Conservation (phyloP, 225 moss, liverwort and hornwort genomes). For the Antitrichia curtipendula region DNA sequence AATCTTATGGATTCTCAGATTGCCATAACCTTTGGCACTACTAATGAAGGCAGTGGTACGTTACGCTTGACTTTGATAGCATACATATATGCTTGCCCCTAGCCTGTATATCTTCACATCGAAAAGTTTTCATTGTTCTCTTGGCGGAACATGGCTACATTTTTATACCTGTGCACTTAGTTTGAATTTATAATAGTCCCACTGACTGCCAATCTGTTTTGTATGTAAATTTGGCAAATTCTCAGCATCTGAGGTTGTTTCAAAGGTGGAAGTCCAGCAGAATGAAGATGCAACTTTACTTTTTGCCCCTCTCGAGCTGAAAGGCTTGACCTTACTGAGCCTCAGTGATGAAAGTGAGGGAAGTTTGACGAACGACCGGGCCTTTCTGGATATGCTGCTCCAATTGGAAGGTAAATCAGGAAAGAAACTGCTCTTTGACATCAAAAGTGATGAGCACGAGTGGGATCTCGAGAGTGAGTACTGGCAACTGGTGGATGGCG, state of each 20-base stretch:
- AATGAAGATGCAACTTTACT: slow-evolving; percentile 57
- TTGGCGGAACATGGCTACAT: background rate
- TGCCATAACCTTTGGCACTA: slow-evolving; percentile 26
- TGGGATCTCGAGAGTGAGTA: slow-evolving; percentile 73
- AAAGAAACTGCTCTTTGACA: slow-evolving; percentile 47
- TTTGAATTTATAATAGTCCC: background rate
- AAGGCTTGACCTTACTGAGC: slow-evolving; percentile 48
- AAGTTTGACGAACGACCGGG: slow-evolving; percentile 31
- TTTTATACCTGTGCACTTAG: background rate
- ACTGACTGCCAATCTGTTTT: slow-evolving; percentile 4
- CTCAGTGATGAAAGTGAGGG: slow-evolving; percentile 49
- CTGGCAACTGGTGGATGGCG: slow-evolving; percentile 70
- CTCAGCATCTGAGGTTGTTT: slow-evolving; percentile 24
- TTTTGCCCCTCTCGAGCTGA: slow-evolving; percentile 71
- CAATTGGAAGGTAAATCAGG: slow-evolving; percentile 46
- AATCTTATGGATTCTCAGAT: slow-evolving; percentile 18
- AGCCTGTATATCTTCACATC: background rate
- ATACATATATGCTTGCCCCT: background rate
- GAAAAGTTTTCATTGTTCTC: background rate
- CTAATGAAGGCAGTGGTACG: slow-evolving; percentile 43
- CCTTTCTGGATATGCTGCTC: slow-evolving; percentile 14
- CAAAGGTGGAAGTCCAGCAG: slow-evolving; percentile 34
- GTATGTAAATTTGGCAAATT: background rate
- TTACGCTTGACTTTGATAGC: background rate
- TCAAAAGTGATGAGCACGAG: slow-evolving; percentile 51